Evolutionary conservation across 2,329 filamentous ascomycete genomes (phyloP), one percentile per base, ranked within the genome.

Genomic region (Shiraia sp.): DNA sequence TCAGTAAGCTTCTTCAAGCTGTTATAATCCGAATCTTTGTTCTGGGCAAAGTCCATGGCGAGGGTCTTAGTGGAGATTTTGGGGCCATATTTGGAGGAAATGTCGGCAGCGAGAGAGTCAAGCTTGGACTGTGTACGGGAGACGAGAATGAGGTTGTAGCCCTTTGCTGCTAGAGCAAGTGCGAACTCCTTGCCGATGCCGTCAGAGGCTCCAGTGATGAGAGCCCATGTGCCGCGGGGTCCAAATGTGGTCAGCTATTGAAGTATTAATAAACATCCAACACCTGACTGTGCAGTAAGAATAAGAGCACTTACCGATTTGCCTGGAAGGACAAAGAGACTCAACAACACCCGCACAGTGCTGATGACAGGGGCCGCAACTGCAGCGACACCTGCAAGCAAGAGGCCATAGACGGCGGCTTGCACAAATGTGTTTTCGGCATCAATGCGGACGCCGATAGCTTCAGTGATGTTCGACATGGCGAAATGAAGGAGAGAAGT

Each of bases 111-210:
- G 36, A 99, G 80, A 2, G 82, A 71, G 40, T 88, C 82, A 55
- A 99, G 85, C 74, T 99, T 99, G 28, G 89, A 89, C 56, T 87
- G 80, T n/a, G 95, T 97, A 61, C 95, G 91, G 32, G 93, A 97
- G 48, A 99, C 86, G 57, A 99, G 88, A 49, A 99, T 76, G 58
- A 97, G 78, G 73, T 96, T 97, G 82, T 92, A 99, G 61, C 91
- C 91, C 68, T 93, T 91, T 48, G 82, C 78, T 16, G 93, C 91
- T 42, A 99, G 85, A 70, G 97, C 90, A 23, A 87, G 79, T 26
- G 92, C 90, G 68, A 90, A 99, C 75, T 99, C 93, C 74, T 96
- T 97, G 67, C 93, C 93, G 50, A 99, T 85, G 52, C 93, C 95
- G 71, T 99, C 93, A 9, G 91, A 96, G 36, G 92, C 93, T 51